These are phyloP conservation scores for Metarhizium brunneum DNA, from an alignment of 2,329 filamentous ascomycete species.

Conservation along the genomic window DNA sequence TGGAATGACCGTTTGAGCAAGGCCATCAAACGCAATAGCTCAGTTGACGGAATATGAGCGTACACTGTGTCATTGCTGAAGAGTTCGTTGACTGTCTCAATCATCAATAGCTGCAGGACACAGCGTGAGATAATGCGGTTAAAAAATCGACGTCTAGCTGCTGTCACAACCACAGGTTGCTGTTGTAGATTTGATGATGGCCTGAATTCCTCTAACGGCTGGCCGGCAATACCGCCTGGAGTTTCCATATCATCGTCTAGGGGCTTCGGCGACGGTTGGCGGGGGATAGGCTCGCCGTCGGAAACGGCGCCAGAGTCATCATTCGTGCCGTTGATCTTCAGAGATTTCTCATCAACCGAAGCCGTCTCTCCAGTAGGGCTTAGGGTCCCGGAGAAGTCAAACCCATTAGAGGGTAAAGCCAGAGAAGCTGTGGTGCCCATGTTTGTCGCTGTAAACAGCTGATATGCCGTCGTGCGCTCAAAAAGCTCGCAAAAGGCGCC, in stretches of 20 bases:
- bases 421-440: conserved; percentile 43
- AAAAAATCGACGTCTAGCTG: conserved; percentile 88
- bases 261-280: conserved; percentile 17
- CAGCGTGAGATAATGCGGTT: conserved; percentile 99
- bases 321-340: conserved; percentile 50
- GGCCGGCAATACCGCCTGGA: conserved; percentile 23
- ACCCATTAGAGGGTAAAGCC: conserved; percentile 42
- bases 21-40: conserved; percentile 86
- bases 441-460: conserved; percentile 79
- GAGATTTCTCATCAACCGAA: conserved; percentile 42
- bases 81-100: conserved; percentile 96
- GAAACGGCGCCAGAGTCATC: conserved; percentile 21
- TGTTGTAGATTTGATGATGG: conserved; percentile 69
- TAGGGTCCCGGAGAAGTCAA: conserved; percentile 37
- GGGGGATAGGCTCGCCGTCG: conserved; percentile 23
- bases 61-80: conserved; percentile 98
- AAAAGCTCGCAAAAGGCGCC: conserved; percentile 95
- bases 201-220: conserved; percentile 74
- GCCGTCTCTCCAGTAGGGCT: conserved; percentile 30
- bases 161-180: conserved; percentile 85
- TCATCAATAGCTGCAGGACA: conserved; percentile 95
- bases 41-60: conserved; percentile 77
- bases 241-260: conserved; percentile 26
- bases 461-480: conserved; percentile 85
- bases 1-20: conserved; percentile 93